Base-by-base conservation (phyloP, 495 filamentous ascomycete genomes). In the Lasiosphaeria miniovina region DNA sequence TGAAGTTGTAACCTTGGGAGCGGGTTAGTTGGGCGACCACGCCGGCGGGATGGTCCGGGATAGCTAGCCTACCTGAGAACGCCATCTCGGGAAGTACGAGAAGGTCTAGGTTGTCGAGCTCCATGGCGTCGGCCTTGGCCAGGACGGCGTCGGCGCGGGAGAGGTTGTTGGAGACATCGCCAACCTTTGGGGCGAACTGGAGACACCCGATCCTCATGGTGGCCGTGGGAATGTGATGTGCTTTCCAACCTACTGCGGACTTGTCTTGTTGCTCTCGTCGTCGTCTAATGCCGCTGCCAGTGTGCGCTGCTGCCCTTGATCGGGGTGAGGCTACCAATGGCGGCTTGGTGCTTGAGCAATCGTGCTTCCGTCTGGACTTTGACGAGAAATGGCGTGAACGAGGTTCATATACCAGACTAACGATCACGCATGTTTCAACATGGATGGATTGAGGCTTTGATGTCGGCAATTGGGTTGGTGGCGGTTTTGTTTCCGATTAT, bases 31-130 rank as follows among this genome's bases (percentile, higher is more conserved):
- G 51, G n/a, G 12, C 4, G 4, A 12, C 1, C 10, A 24, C 7
- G 8, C 9, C 4, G 7, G 50, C 31, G 12, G 8, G 4, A 36
- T 50, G 51, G 6, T 34, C 7, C 24, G 14, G 38, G 31, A 17
- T 34, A 17, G 35, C 17, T 49, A 5, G 76, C 82, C 63, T 79
- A 91, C 90, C 91, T 53, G 90, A 84, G 68, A 98, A 90, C 14
- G 93, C 91, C 74, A 96, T 72, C 74, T 98, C 93, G 10, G 92
- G 91, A 55, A 98, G 75, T 11, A 96, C 84, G 14, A 97, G 79
- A 48, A 96, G 71, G 64, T 90, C 86, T 35, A 90, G 61, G 48
- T 79, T 70, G 51, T 90, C 85, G 31, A 89, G 61, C 40, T 82
- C 72, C 50, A 74, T 63, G 2, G 82, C 75, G 54, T 80, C 71